Evolutionary conservation across 2,329 filamentous ascomycete genomes (phyloP).

Genomic region (Teratosphaeria destructans): DNA sequence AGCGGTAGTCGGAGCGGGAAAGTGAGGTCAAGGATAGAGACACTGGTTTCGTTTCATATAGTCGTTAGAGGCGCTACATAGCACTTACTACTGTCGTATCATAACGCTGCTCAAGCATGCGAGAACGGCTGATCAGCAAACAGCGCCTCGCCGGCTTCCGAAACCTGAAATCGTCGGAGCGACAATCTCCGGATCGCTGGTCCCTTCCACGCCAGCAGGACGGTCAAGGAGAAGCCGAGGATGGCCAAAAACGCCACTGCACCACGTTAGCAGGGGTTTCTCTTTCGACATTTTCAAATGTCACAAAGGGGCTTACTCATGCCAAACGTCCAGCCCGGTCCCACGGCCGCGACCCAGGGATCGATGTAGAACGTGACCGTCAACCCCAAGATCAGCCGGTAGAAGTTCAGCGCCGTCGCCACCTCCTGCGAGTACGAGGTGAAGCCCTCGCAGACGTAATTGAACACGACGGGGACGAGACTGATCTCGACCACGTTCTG

Average conservation of each 20-base stretch:
- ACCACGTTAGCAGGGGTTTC: neutral
- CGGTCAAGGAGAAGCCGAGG: neutral
- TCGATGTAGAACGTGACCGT: constrained; percentile 4
- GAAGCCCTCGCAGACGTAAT: constrained; percentile 27
- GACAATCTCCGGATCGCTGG: neutral
- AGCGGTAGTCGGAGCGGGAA: too few relatives aligned
- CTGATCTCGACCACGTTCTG: constrained; percentile 28
- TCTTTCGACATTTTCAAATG: neutral
- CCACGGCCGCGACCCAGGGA: constrained; percentile 5
- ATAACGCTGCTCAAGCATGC: neutral
- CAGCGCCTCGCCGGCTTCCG: neutral
- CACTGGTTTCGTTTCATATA: neutral
- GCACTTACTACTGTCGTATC: neutral
- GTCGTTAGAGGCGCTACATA: neutral
- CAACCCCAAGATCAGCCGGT: constrained; percentile 9
- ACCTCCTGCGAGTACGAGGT: constrained; percentile 29
- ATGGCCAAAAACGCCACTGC: constrained; percentile 4
- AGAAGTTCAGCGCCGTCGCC: constrained; percentile 24
- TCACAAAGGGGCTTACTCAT: neutral
- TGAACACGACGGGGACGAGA: constrained; percentile 24
- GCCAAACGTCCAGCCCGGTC: constrained; percentile 6
- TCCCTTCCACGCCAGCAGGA: constrained; percentile 1
- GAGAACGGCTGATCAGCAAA: neutral
- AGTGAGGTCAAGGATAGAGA: too few relatives aligned
- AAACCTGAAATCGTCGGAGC: neutral